Percentiles rank a stretch among this genome's conserved stretches.
phyloP scores from a whole-genome alignment of 768 basidiomycete species.

The Sarcodon aspratus region DNA sequence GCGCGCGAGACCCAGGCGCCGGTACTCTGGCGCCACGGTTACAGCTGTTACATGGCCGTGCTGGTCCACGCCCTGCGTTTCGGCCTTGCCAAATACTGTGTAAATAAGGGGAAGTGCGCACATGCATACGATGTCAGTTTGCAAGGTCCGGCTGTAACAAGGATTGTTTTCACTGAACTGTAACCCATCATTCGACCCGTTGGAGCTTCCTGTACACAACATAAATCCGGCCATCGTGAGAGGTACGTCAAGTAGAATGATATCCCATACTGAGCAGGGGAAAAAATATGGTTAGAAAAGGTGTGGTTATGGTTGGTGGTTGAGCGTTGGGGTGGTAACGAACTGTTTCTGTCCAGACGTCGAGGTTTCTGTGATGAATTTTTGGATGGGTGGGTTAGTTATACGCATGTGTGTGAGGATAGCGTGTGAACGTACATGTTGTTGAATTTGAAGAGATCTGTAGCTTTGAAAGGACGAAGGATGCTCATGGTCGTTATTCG shows the following conservation, averaged over 20 bases:
- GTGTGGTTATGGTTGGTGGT: too few relatives aligned
- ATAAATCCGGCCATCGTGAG: conserved; percentile 86
- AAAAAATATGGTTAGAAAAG: not conserved
- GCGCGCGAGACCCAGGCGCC: conserved; percentile 76
- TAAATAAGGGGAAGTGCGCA: not conserved
- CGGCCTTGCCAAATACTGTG: conserved; percentile 88
- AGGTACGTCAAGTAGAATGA: conserved; percentile 86
- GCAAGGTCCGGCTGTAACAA: conserved; percentile 1
- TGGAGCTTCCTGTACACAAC: conserved; percentile 73
- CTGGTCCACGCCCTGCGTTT: conserved; percentile 66
- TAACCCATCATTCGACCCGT: conserved; percentile 87
- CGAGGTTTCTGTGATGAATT: conserved; percentile 58
- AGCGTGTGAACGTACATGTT: conserved; percentile 48
- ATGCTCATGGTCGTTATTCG: conserved; percentile 56
- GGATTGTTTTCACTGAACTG: conserved; percentile 35
- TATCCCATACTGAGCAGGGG: conserved; percentile 60
- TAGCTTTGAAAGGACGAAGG: conserved; percentile 75
- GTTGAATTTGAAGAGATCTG: conserved; percentile 89
- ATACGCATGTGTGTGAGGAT: not conserved
- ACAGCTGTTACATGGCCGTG: conserved; percentile 95
- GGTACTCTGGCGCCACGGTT: conserved; percentile 89
- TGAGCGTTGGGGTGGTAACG: conserved; percentile 15
- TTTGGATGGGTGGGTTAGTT: conserved; percentile 2
- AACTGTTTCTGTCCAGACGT: conserved; percentile 97
- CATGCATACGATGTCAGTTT: not conserved